Evolutionary conservation across 768 basidiomycete species (phyloP).

Genomic region (Podaxis rugospora): DNA sequence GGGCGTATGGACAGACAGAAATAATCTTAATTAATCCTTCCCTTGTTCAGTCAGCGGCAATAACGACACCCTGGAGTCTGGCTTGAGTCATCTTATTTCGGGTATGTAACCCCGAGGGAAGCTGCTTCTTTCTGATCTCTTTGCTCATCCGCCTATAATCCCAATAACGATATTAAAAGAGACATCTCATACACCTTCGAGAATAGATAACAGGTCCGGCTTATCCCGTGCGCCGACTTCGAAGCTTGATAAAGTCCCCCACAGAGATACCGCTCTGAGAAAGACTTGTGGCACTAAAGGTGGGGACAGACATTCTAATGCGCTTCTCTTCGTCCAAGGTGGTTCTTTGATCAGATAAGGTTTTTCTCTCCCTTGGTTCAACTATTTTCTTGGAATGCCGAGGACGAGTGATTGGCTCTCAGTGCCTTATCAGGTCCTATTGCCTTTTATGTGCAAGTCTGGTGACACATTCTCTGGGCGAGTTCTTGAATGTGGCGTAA

Average conservation of each 20-base stretch:
- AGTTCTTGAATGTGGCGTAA: neutral
- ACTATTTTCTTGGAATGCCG: neutral
- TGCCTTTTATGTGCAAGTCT: conserved; percentile 1
- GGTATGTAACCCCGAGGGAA: neutral
- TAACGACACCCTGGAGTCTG: neutral
- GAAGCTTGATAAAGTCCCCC: neutral
- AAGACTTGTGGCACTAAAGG: neutral
- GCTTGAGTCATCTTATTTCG: conserved; percentile 6
- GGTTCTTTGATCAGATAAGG: conserved; percentile 4
- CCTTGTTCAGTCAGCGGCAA: neutral
- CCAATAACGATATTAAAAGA: neutral
- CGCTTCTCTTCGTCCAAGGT: neutral
- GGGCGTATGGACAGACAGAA: neutral
- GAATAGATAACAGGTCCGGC: neutral
- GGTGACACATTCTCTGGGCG: neutral
- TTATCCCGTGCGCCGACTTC: neutral
- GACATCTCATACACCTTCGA: neutral
- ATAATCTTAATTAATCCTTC: neutral
- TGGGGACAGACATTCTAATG: neutral
- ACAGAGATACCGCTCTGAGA: conserved; percentile 1
- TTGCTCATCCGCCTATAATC: neutral
- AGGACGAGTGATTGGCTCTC: neutral
- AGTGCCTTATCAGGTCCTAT: conserved; percentile 8
- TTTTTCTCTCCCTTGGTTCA: neutral
- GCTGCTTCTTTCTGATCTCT: conserved; percentile 8